A percentile compares a stretch with the other conserved stretches of the same genome.
Conservation (phyloP, 331 rosid species). For the Quercus phellos region DNA sequence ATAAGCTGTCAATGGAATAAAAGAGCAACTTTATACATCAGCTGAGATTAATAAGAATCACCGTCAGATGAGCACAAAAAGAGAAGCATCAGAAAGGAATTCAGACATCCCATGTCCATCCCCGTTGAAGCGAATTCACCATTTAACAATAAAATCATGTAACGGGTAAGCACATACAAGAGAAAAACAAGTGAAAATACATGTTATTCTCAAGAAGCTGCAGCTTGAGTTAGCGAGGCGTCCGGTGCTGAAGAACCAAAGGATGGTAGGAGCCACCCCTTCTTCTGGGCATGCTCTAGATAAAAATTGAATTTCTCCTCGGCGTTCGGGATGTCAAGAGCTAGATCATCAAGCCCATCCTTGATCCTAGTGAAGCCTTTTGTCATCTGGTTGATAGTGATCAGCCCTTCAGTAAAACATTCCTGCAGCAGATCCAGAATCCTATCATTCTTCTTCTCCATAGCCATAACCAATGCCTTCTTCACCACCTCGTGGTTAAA, state of each 20-base stretch:
- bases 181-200: slow-evolving; percentile 40
- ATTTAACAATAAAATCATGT: slow-evolving; percentile 8
- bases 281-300: slow-evolving; percentile 63
- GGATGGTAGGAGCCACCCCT: slow-evolving; percentile 73
- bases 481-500: slow-evolving; percentile 98
- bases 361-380: slow-evolving; percentile 85
- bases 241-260: slow-evolving; percentile 47
- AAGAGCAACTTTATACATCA: slow-evolving; percentile 11
- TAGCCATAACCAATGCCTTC: slow-evolving; percentile 94
- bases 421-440: slow-evolving; percentile 84
- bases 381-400: slow-evolving; percentile 87
- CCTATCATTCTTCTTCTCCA: slow-evolving; percentile 95
- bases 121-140: not conserved
- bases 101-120: not conserved
- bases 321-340: slow-evolving; percentile 95
- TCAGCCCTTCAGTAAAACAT: slow-evolving; percentile 81
- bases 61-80: not conserved
- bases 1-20: not conserved
- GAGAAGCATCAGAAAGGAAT: not conserved
- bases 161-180: slow-evolving; percentile 39
- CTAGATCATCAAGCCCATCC: slow-evolving; percentile 88
- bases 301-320: slow-evolving; percentile 67
- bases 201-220: slow-evolving; percentile 44
- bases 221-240: slow-evolving; percentile 27
- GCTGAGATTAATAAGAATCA: not conserved